Percentiles rank a stretch among this genome's conserved stretches.
Conservation (phyloP, 2,329 filamentous ascomycete species). For the Venturia carpophila region DNA sequence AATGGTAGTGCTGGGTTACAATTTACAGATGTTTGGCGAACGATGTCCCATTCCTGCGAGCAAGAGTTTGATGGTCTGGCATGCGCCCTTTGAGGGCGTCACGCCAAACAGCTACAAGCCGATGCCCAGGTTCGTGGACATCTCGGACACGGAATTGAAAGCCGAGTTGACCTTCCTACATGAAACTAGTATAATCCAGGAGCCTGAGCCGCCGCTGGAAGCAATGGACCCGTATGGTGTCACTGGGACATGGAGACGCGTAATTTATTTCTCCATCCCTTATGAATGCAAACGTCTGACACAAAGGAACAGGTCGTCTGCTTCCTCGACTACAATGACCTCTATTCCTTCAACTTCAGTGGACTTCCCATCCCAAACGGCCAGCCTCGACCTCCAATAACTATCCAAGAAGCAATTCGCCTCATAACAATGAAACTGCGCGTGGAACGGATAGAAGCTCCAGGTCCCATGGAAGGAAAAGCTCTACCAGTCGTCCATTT, state of each 20-base stretch:
- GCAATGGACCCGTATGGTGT: slow-evolving; percentile 62
- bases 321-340: slow-evolving; percentile 59
- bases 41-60: background rate
- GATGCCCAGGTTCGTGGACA: slow-evolving; percentile 2
- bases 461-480: slow-evolving; percentile 51
- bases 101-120: slow-evolving; percentile 32
- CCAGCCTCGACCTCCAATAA: slow-evolving; percentile 44
- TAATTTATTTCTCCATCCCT: slow-evolving; percentile 29
- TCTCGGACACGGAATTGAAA: background rate
- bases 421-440: slow-evolving; percentile 61
- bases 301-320: slow-evolving; percentile 33
- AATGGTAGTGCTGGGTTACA: slow-evolving; percentile 59
- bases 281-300: background rate
- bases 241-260: slow-evolving; percentile 62
- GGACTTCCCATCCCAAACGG: slow-evolving; percentile 31
- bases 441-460: slow-evolving; percentile 51
- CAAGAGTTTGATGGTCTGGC: background rate
- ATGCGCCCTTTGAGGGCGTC: slow-evolving; percentile 43
- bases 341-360: slow-evolving; percentile 66
- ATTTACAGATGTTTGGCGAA: slow-evolving; percentile 46
- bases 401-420: slow-evolving; percentile 58
- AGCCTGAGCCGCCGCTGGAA: slow-evolving; percentile 40
- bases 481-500: slow-evolving; percentile 61
- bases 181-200: slow-evolving; percentile 21
- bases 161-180: background rate